Base-by-base conservation (phyloP, 2,329 filamentous ascomycete genomes). In the Ceratocystis ficicola region DNA sequence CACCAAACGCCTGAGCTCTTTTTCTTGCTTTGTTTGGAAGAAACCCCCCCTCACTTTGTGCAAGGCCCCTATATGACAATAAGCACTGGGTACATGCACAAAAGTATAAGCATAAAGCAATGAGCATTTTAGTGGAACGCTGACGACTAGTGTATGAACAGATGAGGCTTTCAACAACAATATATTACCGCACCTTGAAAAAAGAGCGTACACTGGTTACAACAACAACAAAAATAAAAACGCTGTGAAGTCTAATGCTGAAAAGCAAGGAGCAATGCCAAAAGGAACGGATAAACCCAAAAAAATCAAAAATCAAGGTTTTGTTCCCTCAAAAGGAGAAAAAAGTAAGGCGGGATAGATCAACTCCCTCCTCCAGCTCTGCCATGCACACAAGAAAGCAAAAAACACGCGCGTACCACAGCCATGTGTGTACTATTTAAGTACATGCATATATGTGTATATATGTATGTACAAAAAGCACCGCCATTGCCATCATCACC, bases 1-100 rank as follows among this genome's bases (percentile, higher is more conserved):
- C 55, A 59, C 20, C 55, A 30, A 59, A 4, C 55, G 55, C 55
- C 55, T 59, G 55, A 20, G 55, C 55, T 59, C 15, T 22, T n/a
- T 8, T 36, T 3, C 20, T 52, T 10, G 46, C 10, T 20, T 50
- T 22, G 46, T 22, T 22, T 22, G 46, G 30, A 32, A 32, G 30
- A 32, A 32, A 12, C 22, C 22, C 22, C 12, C 17, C 55, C 17
- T 25, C 30, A 59, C 28, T 59, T 28, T 52, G 15, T 10, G 22
- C 20, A 41, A 52, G 20, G 15, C 55, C 55, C 55, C 55, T 59
- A 59, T 59, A 59, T 17, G 6, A 6, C 55, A 15, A 30, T 36
- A 36, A 52, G 4, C 22, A n/a, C 12, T 8, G 28, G 25, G 17
- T 59, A 59, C 8, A 30, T 32, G 30, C 55, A 59, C 22, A 36